These are phyloP conservation scores for Cinnamomum chago DNA, from an alignment of 164 flowering plant genomes.

Conservation along the genomic window DNA sequence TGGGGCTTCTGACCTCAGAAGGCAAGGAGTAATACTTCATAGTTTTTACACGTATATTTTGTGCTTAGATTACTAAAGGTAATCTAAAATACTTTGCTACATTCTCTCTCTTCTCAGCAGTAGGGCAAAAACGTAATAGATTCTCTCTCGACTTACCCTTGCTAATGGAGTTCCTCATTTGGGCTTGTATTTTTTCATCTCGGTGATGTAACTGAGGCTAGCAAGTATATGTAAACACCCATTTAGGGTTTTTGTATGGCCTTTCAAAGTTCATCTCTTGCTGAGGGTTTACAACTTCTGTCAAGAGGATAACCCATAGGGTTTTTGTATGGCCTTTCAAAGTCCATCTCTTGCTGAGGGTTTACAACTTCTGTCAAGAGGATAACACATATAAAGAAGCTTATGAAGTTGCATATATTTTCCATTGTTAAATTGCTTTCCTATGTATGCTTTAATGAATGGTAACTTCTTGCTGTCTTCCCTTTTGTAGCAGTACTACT, in stretches of 20 bases:
- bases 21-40: not conserved
- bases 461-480: not conserved
- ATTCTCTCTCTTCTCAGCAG: not conserved
- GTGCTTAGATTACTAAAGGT: not conserved
- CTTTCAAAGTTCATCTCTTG: not conserved
- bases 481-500: not conserved
- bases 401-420: not conserved
- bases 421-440: not conserved
- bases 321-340: not conserved
- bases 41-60: not conserved
- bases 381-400: not conserved
- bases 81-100: not conserved
- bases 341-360: not conserved
- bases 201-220: not conserved
- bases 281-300: not conserved
- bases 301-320: not conserved
- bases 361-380: not conserved
- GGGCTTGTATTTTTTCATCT: not conserved
- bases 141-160: not conserved
- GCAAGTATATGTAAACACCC: not conserved
- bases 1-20: conserved; percentile 51
- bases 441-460: not conserved
- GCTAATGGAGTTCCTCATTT: not conserved
- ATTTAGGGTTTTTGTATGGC: not conserved
- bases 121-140: not conserved